Evolutionary conservation across 225 moss, liverwort and hornwort species (phyloP), one percentile per base, ranked within the genome.

Genomic region (Climacium dendroides): DNA sequence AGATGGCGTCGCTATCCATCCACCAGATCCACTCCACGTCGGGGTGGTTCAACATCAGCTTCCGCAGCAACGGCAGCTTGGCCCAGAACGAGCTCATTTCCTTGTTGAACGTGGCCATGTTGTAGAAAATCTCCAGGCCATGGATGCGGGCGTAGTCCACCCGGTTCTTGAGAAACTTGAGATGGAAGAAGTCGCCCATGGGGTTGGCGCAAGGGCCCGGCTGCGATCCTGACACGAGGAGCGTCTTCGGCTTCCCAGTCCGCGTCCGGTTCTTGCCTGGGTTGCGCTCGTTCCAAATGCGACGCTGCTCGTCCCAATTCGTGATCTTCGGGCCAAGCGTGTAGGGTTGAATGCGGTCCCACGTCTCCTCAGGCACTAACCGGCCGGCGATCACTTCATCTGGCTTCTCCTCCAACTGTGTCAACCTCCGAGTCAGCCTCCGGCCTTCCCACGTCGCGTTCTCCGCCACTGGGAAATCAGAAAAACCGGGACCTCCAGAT

Each of bases 21-120:
- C 97, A 97, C 97, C 97, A 97, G 64, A 96, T 93, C 95, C 95
- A 97, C 90, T 97, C 97, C 28, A 94, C 93, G 43, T 97, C 96
- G 29, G 95, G 96, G 78, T 96, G 93, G 39, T 88, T 88, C 65
- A 96, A 7, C 96, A 97, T 97, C 30, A 95, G 64, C 88, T 90
- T 96, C 76, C 97, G 85, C 72, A 97, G 86, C 74, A 96, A 79
- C 55, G 95, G 89, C 41, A 95, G 87, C 88, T 97, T 97, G 45
- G 91, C 91, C 97, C 97, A 97, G 82, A 93, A 95, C 53, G 94
- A 94, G 53, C 47, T 90, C 83, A 97, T 91, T 53, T 94, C 94
- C 90, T 90, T 89, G 80, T 88, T 88, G 58, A 91, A 89, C 7
- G 95, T 92, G 15, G 93, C 89, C 90, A 96, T 78, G 90, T 91